Percentiles rank a stretch among this genome's conserved stretches.
phyloP scores from a whole-genome alignment of 1,284 basidiomycete genomes.

The Dichomitus squalens region DNA sequence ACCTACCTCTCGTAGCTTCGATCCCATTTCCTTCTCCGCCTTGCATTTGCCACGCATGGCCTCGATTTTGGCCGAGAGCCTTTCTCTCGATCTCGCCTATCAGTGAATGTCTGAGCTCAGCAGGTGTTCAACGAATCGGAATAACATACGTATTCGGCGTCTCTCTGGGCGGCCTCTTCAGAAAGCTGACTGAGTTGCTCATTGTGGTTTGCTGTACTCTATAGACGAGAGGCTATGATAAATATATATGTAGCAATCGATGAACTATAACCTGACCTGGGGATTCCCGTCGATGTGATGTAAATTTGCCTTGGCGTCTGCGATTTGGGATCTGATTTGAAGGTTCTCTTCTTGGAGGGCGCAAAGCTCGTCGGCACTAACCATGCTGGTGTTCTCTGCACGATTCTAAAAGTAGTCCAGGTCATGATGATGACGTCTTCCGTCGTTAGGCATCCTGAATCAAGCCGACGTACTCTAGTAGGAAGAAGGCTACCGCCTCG shows the following conservation, averaged over 20 bases:
- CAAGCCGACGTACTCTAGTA: neutral
- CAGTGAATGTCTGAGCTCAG: neutral
- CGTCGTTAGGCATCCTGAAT: too few species aligned
- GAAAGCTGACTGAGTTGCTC: neutral
- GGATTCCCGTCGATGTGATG: neutral
- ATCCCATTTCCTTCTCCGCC: neutral
- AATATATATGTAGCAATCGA: too few species aligned
- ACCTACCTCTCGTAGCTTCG: conserved; percentile 1
- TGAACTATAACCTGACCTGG: neutral
- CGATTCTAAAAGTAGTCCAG: neutral
- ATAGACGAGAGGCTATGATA: too few species aligned
- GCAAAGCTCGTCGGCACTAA: neutral
- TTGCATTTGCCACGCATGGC: conserved; percentile 8
- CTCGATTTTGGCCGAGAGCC: conserved; percentile 1
- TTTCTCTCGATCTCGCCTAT: neutral
- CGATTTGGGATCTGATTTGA: conserved; percentile 2
- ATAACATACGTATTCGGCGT: neutral
- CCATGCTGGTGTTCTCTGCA: neutral
- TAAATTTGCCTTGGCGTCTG: neutral
- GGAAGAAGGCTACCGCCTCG: neutral
- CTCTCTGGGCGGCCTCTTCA: neutral
- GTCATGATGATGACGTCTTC: too few species aligned
- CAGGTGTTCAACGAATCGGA: neutral
- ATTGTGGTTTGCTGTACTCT: neutral
- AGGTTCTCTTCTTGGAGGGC: conserved; percentile 14